A percentile compares a stretch with the other conserved stretches of the same genome.
These are phyloP conservation scores for Polytolypa hystricis DNA, from an alignment of 2,329 filamentous ascomycete genomes.

Conservation along the genomic window DNA sequence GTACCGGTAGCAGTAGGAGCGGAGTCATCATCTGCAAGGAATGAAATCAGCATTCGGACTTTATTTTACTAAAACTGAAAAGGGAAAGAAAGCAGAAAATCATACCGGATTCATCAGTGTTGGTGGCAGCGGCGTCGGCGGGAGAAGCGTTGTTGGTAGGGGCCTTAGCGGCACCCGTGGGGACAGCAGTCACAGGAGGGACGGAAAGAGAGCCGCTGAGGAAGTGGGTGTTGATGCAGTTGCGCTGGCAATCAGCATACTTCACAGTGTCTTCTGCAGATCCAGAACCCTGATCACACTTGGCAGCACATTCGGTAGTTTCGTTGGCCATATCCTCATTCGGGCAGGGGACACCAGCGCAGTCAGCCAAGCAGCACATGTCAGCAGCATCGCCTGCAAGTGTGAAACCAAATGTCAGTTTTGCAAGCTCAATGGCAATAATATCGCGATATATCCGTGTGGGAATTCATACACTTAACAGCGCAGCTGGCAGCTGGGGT, in stretches of 20 bases:
- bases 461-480: conserved; percentile 23
- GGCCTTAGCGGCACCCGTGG: conserved; percentile 12
- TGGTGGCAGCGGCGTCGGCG: conserved; percentile 13
- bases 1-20: conserved; percentile 10
- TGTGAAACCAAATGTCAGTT: not conserved
- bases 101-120: conserved; percentile 9
- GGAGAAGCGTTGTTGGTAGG: conserved; percentile 13
- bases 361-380: conserved; percentile 42
- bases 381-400: conserved; percentile 32
- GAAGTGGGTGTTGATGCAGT: conserved; percentile 41
- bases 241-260: conserved; percentile 39
- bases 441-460: too few species aligned
- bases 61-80: too few species aligned
- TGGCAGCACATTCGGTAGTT: conserved; percentile 41
- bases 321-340: conserved; percentile 39
- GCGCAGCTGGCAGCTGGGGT: conserved; percentile 26
- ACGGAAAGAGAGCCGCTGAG: conserved; percentile 23
- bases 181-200: conserved; percentile 6
- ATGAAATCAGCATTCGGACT: too few species aligned
- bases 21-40: conserved; percentile 3
- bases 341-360: conserved; percentile 42
- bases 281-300: conserved; percentile 44
- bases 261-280: conserved; percentile 33
- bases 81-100: not conserved
- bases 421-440: too few species aligned